Base-by-base conservation (phyloP, 2,329 filamentous ascomycete genomes). In the Alternaria sp. region DNA sequence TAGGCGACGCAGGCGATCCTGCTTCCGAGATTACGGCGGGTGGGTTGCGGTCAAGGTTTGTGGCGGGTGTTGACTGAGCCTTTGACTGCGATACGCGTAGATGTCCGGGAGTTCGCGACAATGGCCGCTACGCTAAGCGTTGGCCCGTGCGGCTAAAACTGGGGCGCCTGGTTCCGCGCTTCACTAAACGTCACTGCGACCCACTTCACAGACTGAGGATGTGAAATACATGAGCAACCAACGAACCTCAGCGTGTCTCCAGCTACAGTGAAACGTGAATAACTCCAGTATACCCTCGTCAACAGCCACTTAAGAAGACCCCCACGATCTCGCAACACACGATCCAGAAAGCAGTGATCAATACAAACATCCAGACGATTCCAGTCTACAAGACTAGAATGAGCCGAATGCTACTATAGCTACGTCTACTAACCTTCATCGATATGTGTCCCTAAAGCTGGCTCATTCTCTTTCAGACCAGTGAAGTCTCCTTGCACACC, bases 1-100 rank as follows among this genome's bases (percentile, higher is more conserved):
- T 66, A 57, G 70, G 69, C 69, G 66, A 60, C 66, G 68, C 71
- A 70, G 68, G 69, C 63, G 66, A 63, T 65, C 61, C 72, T 74
- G 70, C 68, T 69, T 67, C 67, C 67, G 53, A 40, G 49, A 49
- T 20, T 45, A 50, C 50, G 52, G 60, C 58, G 52, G 59, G n/a
- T 3, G 28, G 54, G 48, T 27, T 57, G 58, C 48, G 46, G 41
- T 59, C 27, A 34, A 54, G 38, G 43, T 45, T 56, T 56, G 57
- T 36, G 46, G 43, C 20, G 38, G 40, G 36, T 52, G 50, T 27
- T 52, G 50, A 22, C n/a, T 52, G 27, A 38, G 48, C 54, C 38
- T 46, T 40, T 41, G 27, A 51, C 57, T 54, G 57, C 45, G 38
- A 51, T 60, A 49, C 58, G 58, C 58, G 58, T 60, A 50, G 18